Conservation (phyloP, 345 rosid species). For the Kandelia obovata region DNA sequence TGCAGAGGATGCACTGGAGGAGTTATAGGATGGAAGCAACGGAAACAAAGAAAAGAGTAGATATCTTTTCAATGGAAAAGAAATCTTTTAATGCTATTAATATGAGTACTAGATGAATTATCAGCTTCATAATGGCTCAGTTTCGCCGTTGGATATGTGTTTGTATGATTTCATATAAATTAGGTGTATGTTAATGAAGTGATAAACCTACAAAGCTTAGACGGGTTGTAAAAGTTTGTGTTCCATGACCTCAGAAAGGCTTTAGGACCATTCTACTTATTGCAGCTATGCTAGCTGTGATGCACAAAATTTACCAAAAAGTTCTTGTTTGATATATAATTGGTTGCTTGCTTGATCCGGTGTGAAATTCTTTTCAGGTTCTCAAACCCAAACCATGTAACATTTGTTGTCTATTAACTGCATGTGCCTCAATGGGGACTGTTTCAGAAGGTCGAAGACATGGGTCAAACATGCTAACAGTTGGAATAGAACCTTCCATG, state of each 20-base stretch:
- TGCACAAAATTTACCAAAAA: background rate
- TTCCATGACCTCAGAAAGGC: too few species aligned
- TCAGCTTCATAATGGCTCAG: background rate
- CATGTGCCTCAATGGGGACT: slow-evolving; percentile 23
- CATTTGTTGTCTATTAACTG: slow-evolving; percentile 18
- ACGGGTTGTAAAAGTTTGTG: too few species aligned
- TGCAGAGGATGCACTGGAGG: slow-evolving; percentile 16
- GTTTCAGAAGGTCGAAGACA: slow-evolving; percentile 13
- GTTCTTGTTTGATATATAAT: background rate
- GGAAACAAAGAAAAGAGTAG: slow-evolving; percentile 4
- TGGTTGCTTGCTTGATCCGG: background rate
- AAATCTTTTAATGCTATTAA: background rate
- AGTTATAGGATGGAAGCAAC: slow-evolving; percentile 15
- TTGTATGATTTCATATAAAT: background rate
- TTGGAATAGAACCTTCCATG: slow-evolving; percentile 19
- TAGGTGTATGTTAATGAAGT: background rate
- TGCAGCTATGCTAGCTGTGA: background rate
- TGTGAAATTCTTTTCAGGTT: slow-evolving; percentile 11
- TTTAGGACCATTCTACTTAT: too few species aligned
- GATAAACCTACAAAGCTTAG: background rate
- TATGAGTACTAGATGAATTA: background rate
- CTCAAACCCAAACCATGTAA: slow-evolving; percentile 20
- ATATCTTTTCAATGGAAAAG: background rate
- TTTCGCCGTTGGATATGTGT: background rate
- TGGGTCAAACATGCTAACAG: slow-evolving; percentile 21